Percentiles rank a stretch among this genome's conserved stretches.
Evolutionary conservation across 23 red algal genomes (phyloP).

Genomic region (Agarophyton chilense): DNA sequence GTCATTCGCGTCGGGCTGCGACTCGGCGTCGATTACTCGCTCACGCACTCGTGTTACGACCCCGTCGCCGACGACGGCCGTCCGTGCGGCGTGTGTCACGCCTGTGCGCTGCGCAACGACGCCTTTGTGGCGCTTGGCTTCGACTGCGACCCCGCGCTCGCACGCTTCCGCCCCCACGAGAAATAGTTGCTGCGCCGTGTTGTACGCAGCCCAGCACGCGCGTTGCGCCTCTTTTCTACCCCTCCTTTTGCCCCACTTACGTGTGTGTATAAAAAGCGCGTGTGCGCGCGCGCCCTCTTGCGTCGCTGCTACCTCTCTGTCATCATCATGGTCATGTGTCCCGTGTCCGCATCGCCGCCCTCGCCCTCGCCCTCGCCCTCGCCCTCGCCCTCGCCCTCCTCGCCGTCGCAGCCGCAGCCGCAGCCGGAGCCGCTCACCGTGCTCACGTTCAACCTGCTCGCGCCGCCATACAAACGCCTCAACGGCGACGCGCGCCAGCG

Average conservation of each 20-base stretch:
- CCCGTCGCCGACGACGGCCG: conserved; percentile 45
- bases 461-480: conserved; percentile 52
- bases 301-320: too few relatives aligned
- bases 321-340: too few relatives aligned
- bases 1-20: conserved; percentile 72
- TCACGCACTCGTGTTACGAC: conserved; percentile 98
- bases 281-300: too few relatives aligned
- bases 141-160: conserved; percentile 58
- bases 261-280: too few relatives aligned
- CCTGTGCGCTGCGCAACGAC: conserved; percentile 71
- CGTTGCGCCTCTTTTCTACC: too few relatives aligned
- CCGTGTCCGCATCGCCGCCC: neutral
- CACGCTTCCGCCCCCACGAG: conserved; percentile 37
- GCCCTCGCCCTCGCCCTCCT: neutral
- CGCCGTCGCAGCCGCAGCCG: too few relatives aligned
- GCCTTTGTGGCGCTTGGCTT: conserved; percentile 89
- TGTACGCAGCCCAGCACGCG: neutral
- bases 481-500: conserved; percentile 28
- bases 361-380: neutral
- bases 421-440: neutral
- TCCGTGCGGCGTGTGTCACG: conserved; percentile 83
- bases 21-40: conserved; percentile 83
- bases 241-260: too few relatives aligned
- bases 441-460: conserved; percentile 59
- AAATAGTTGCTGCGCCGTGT: neutral